A percentile compares a stretch with the other conserved stretches of the same genome.
Conservation (phyloP, 108 stramenopile species). For the Phaeodactylum tricornutum region DNA sequence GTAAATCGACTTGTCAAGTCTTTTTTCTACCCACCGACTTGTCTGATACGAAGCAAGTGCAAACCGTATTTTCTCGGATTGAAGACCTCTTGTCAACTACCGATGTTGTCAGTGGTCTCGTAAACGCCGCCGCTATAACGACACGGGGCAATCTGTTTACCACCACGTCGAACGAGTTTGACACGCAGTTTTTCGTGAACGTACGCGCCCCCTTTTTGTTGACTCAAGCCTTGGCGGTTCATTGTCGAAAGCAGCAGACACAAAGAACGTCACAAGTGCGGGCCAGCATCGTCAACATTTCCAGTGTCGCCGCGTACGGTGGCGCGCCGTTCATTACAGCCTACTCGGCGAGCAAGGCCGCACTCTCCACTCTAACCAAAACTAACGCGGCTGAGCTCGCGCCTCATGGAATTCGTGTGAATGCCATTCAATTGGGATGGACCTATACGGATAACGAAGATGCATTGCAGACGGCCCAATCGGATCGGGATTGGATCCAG, state of each 20-base stretch:
- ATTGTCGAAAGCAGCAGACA: background rate
- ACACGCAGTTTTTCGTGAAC: slow-evolving; percentile 28
- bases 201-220: slow-evolving; percentile 39
- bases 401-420: slow-evolving; percentile 30
- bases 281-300: slow-evolving; percentile 35
- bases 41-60: slow-evolving; percentile 7
- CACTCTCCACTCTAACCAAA: slow-evolving; percentile 29
- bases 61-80: slow-evolving; percentile 4
- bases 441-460: slow-evolving; percentile 33
- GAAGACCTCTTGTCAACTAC: background rate
- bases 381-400: slow-evolving; percentile 30
- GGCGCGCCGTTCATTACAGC: slow-evolving; percentile 33
- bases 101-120: slow-evolving; percentile 15
- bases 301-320: slow-evolving; percentile 29
- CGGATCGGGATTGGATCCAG: slow-evolving; percentile 16
- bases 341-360: slow-evolving; percentile 30
- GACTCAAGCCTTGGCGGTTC: slow-evolving; percentile 17
- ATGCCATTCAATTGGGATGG: slow-evolving; percentile 48
- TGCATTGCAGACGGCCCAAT: slow-evolving; percentile 15
- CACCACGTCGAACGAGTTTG: slow-evolving; percentile 26
- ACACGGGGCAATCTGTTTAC: slow-evolving; percentile 24
- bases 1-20: background rate
- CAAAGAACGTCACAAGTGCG: background rate
- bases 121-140: slow-evolving; percentile 38
- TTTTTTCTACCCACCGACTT: slow-evolving; percentile 20